Evolutionary conservation across 768 basidiomycete species (phyloP), one percentile per base, ranked within the genome.

Genomic region (Artomyces pyxidatus): DNA sequence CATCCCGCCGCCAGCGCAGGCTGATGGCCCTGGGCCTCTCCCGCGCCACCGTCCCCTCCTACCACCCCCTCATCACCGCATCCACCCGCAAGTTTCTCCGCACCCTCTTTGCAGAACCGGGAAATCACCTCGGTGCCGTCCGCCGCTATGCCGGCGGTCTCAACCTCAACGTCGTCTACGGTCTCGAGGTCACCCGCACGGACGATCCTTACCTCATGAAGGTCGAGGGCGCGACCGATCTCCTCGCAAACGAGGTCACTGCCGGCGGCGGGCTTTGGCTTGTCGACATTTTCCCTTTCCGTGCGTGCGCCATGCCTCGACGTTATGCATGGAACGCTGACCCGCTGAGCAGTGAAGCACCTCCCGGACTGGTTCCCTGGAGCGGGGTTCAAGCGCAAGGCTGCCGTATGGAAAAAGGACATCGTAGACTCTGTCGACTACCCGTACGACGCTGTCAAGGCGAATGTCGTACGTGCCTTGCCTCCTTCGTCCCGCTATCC

Each of bases 331-430:
- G n/a, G n/a, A n/a, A n/a, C n/a, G n/a, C n/a, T n/a, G n/a, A n/a
- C n/a, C n/a, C n/a, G n/a, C n/a, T n/a, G n/a, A 52, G 55, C 57
- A 63, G 70, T 88, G 56, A 73, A 72, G 57, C 61, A 76, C 55
- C 59, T 87, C 23, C 86, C 87, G 0, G 58, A 60, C 37, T 87
- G 82, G 81, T 66, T 77, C 41, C 86, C 86, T 19, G 83, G 84
- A 10, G 73, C 78, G 4, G 74, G 74, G 2, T 90, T 88, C 67
- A 76, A 78, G 61, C 64, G 67, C 19, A 82, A 82, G 50, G 83
- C 84, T 1, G 65, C 51, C 7, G 59, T 51, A 10, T 88, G 85
- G 86, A 84, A 77, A 61, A 70, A 70, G 27, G 75, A 74, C 65
- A 76, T 86, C 64, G 72, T 78, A 41, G 77, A 80, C 52, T 83